Conservation (phyloP, 257 asterid species). For the Gentiana macrophylla region DNA sequence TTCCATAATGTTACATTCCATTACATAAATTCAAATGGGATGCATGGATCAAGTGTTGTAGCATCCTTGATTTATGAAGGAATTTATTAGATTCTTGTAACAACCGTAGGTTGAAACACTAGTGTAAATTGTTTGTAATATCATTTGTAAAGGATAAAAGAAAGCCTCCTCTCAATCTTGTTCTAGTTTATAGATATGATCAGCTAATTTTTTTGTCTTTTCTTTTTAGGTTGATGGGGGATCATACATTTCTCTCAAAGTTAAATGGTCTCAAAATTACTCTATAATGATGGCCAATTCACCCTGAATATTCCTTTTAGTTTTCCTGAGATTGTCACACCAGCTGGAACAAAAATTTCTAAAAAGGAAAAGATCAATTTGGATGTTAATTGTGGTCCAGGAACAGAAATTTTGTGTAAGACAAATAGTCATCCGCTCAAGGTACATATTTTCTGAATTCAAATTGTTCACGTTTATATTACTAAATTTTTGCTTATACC, state of each 20-base stretch:
- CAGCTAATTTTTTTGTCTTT: constrained; percentile 2
- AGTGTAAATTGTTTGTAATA: no score
- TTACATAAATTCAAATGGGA: no score
- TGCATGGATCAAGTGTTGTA: no score
- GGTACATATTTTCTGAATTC: constrained; percentile 33
- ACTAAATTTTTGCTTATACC: neutral
- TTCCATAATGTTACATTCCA: no score
- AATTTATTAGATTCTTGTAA: no score
- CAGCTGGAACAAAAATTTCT: constrained; percentile 75
- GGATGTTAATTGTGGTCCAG: constrained; percentile 59
- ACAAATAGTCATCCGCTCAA: constrained; percentile 73
- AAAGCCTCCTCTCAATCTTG: no score
- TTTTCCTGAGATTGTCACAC: constrained; percentile 79
- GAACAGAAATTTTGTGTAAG: constrained; percentile 48
- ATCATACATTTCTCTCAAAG: constrained; percentile 51
- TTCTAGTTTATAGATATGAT: neutral
- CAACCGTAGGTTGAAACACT: no score
- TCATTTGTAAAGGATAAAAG: no score
- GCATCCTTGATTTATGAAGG: no score
- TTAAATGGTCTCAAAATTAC: constrained; percentile 86
- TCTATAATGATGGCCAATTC: constrained; percentile 46
- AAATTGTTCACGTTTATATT: constrained; percentile 5
- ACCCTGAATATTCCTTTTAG: constrained; percentile 68
- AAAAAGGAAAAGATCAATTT: constrained; percentile 76
- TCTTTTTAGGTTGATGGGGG: constrained; percentile 83